These are phyloP conservation scores for Pyrenophora seminiperda DNA, from an alignment of 2,329 filamentous ascomycete genomes.

Conservation along the genomic window DNA sequence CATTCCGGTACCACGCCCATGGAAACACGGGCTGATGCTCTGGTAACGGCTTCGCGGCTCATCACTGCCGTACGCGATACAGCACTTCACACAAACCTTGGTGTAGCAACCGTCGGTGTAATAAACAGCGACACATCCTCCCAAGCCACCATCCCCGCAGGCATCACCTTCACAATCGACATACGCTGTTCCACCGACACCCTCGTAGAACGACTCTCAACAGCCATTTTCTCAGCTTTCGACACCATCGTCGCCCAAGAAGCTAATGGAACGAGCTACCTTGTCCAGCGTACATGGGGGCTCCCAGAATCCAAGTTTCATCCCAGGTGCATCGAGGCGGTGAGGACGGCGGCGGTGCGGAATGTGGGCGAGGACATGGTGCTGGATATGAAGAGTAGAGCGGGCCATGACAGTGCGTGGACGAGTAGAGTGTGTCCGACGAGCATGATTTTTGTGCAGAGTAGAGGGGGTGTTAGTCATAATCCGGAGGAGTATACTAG, in stretches of 20 bases:
- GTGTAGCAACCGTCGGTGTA: constrained; percentile 38
- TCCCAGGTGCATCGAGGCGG: constrained; percentile 26
- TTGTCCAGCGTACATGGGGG: constrained; percentile 31
- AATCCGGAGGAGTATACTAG: constrained; percentile 52
- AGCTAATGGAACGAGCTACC: constrained; percentile 28
- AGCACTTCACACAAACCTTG: constrained; percentile 23
- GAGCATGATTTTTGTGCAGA: constrained; percentile 54
- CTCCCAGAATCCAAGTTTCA: constrained; percentile 36
- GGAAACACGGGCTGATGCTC: constrained; percentile 56
- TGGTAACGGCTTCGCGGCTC: constrained; percentile 35
- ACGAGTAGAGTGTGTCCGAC: constrained; percentile 36
- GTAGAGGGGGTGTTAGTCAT: constrained; percentile 51
- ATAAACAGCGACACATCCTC: constrained; percentile 37
- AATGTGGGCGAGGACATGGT: constrained; percentile 25
- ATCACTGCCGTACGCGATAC: constrained; percentile 34
- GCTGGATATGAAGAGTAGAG: constrained; percentile 37
- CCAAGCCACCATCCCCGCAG: constrained; percentile 38
- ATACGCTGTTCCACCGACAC: constrained; percentile 35
- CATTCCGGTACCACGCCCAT: constrained; percentile 70
- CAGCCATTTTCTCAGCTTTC: constrained; percentile 27
- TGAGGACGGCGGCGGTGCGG: constrained; percentile 24
- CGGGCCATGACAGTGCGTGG: constrained; percentile 38
- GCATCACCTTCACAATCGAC: constrained; percentile 37
- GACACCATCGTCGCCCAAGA: constrained; percentile 30
- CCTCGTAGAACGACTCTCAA: constrained; percentile 31